Evolutionary conservation across 768 basidiomycete genomes (phyloP).

Genomic region (Termitomyces sp.): DNA sequence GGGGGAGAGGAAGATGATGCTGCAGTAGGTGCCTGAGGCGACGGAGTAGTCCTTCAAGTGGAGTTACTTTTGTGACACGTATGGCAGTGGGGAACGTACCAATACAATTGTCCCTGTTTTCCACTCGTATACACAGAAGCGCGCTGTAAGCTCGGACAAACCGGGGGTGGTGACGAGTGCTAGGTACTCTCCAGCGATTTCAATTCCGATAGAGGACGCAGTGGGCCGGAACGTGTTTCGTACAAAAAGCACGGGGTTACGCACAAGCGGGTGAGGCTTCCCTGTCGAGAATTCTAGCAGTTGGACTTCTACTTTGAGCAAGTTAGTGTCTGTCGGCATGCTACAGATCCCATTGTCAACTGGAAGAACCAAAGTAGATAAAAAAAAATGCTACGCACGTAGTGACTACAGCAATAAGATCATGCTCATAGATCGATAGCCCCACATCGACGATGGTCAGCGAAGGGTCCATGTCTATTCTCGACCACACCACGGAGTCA

Average conservation of each 20-base stretch:
- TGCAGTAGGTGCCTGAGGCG: constrained; percentile 17
- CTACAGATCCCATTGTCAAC: neutral
- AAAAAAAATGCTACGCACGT: constrained; percentile 25
- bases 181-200: constrained; percentile 43
- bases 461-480: constrained; percentile 22
- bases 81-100: constrained; percentile 22
- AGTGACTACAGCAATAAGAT: constrained; percentile 39
- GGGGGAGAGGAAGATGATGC: constrained; percentile 22
- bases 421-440: constrained; percentile 40
- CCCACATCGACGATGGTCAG: constrained; percentile 39
- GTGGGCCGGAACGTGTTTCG: constrained; percentile 17
- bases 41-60: constrained; percentile 16
- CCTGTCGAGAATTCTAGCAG: constrained; percentile 35
- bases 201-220: constrained; percentile 34
- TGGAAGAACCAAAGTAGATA: neutral
- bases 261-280: constrained; percentile 32
- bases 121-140: constrained; percentile 44
- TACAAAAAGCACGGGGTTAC: constrained; percentile 27
- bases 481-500: constrained; percentile 27
- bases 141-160: constrained; percentile 19
- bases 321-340: neutral
- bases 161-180: constrained; percentile 34
- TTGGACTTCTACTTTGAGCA: constrained; percentile 17
- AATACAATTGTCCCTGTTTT: constrained; percentile 31
- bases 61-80: neutral